Evolutionary conservation across 441 rosid genomes (phyloP).

Genomic region (Populus trichocarpa): DNA sequence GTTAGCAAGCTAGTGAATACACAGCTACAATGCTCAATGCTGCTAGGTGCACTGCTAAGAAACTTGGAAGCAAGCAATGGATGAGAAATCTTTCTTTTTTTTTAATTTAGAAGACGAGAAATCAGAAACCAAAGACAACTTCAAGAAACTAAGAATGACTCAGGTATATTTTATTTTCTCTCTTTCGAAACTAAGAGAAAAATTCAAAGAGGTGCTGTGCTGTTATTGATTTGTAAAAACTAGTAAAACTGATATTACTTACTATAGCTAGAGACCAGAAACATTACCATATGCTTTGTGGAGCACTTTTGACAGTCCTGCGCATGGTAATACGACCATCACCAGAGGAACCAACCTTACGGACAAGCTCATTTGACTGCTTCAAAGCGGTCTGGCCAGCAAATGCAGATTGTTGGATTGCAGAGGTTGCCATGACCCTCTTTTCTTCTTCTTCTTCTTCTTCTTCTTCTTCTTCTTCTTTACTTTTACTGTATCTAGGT

Average conservation of each 20-base stretch:
- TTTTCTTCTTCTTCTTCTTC: neutral
- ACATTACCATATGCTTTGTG: conserved; percentile 83
- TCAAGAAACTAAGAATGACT: neutral
- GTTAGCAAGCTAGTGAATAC: neutral
- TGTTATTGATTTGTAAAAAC: neutral
- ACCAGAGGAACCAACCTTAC: conserved; percentile 44
- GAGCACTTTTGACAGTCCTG: conserved; percentile 71
- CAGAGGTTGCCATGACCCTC: conserved; percentile 58
- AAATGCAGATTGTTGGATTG: conserved; percentile 61
- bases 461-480: neutral
- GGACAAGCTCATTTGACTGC: conserved; percentile 54
- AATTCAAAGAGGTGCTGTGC: neutral
- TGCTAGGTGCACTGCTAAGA: neutral
- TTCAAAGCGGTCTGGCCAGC: conserved; percentile 58
- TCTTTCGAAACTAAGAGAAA: neutral
- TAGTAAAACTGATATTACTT: neutral
- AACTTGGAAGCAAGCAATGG: neutral
- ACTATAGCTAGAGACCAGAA: neutral
- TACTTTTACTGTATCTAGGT: neutral
- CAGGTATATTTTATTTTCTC: neutral
- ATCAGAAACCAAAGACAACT: neutral
- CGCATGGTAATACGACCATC: conserved; percentile 75
- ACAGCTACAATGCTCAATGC: neutral
- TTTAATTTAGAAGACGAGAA: neutral
- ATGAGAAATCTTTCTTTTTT: neutral